phyloP scores from a whole-genome alignment of 441 rosid species.

The Theobroma grandiflorum region DNA sequence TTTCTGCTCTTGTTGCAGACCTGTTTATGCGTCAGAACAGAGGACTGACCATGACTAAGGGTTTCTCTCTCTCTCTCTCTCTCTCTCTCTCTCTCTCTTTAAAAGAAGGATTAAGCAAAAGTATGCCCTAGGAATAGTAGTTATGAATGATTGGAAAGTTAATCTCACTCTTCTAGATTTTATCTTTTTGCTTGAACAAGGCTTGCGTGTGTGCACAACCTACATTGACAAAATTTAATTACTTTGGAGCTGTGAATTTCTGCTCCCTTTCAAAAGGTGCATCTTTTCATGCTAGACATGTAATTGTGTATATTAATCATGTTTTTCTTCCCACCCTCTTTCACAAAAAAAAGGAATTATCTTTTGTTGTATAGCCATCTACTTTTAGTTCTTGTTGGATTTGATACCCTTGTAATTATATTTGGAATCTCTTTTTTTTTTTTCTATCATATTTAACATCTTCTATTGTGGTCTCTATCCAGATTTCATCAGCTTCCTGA shows the following conservation, averaged over 20 bases:
- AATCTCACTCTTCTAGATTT: neutral
- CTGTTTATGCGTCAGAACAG: neutral
- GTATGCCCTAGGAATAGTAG: neutral
- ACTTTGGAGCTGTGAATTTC: neutral
- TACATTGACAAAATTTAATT: neutral
- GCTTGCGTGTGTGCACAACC: neutral
- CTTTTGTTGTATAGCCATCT: neutral
- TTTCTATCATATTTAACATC: slow-evolving; percentile 6
- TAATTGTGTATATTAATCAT: neutral
- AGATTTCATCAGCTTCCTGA: slow-evolving; percentile 96
- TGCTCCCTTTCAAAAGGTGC: neutral
- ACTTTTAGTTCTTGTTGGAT: slow-evolving; percentile 28
- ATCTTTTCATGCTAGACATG: neutral
- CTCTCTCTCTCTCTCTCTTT: neutral
- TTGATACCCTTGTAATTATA: neutral
- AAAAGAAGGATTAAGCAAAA: neutral
- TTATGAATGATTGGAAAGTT: neutral
- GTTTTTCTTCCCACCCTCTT: neutral
- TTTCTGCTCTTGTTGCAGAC: neutral
- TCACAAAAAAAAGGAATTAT: neutral
- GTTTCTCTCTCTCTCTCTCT: neutral
- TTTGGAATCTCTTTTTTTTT: neutral
- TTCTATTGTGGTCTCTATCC: slow-evolving; percentile 30
- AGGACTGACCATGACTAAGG: neutral
- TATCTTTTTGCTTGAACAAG: neutral